phyloP scores from a whole-genome alignment of 768 basidiomycete genomes.

The Coprinellus micaceus region DNA sequence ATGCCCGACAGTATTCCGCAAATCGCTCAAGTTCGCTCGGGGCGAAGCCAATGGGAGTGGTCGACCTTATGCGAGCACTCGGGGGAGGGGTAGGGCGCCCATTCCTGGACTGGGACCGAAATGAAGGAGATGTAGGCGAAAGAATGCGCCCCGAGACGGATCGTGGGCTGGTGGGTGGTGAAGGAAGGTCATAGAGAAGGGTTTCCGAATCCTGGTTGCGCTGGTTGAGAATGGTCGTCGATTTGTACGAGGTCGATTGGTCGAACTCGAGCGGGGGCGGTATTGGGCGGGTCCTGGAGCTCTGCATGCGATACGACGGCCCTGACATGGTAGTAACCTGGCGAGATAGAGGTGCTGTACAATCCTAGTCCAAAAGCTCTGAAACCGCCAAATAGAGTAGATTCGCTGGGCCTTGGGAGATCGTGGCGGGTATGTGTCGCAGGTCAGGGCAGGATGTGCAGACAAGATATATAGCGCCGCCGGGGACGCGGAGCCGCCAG shows the following conservation, averaged over 20 bases:
- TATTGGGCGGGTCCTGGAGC: conserved; percentile 57
- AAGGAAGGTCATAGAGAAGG: conserved; percentile 75
- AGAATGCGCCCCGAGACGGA: conserved; percentile 32
- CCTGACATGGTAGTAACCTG: conserved; percentile 50
- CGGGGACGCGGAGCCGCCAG: not conserved
- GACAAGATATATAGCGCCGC: not conserved
- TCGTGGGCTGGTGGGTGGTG: conserved; percentile 57
- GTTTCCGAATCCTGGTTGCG: conserved; percentile 50
- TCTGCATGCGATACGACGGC: conserved; percentile 62
- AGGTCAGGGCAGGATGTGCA: not conserved
- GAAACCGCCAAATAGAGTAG: not conserved
- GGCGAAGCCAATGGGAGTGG: conserved; percentile 63
- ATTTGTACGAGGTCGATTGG: conserved; percentile 37
- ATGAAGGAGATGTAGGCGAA: conserved; percentile 61
- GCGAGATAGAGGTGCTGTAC: conserved; percentile 20
- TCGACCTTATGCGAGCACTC: conserved; percentile 56
- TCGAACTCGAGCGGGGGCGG: conserved; percentile 60
- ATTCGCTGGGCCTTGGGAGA: not conserved
- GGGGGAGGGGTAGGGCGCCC: conserved; percentile 59
- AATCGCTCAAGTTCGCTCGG: conserved; percentile 75
- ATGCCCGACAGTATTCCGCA: conserved; percentile 71
- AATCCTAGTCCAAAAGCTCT: not conserved
- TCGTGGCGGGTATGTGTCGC: not conserved
- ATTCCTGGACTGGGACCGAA: conserved; percentile 45
- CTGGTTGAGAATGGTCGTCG: conserved; percentile 38